These are phyloP conservation scores for Talaromyces sp. DNA, from an alignment of 2,329 filamentous ascomycete genomes.

Conservation along the genomic window DNA sequence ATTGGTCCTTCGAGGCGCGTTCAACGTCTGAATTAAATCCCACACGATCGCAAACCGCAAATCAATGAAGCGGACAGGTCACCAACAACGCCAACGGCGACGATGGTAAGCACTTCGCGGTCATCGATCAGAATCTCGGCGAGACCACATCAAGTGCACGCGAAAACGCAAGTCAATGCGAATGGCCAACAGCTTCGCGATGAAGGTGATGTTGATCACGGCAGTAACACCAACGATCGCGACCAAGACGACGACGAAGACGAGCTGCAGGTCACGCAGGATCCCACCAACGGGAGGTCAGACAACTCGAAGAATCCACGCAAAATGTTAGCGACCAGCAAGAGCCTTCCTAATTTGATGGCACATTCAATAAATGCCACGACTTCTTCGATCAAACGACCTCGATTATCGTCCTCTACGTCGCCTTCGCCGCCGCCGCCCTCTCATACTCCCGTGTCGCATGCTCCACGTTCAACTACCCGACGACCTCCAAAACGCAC, in stretches of 20 bases:
- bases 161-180: background rate
- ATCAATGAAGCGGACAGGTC: background rate
- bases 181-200: background rate
- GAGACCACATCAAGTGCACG: background rate
- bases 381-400: background rate
- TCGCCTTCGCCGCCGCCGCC: constrained; percentile 4
- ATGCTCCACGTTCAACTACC: background rate
- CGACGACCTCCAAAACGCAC: constrained; percentile 11
- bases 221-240: background rate
- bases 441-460: background rate
- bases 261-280: background rate
- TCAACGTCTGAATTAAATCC: background rate
- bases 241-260: background rate
- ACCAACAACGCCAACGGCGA: constrained; percentile 3
- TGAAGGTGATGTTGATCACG: background rate
- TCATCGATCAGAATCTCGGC: constrained; percentile 1
- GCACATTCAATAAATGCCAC: background rate
- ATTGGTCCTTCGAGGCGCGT: background rate
- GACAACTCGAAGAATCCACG: background rate
- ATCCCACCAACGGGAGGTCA: background rate
- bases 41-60: background rate
- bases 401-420: background rate
- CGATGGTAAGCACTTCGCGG: background rate
- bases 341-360: constrained; percentile 10
- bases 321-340: constrained; percentile 5